phyloP scores from a whole-genome alignment of 495 filamentous ascomycete genomes.

The Lophium mytilinum region DNA sequence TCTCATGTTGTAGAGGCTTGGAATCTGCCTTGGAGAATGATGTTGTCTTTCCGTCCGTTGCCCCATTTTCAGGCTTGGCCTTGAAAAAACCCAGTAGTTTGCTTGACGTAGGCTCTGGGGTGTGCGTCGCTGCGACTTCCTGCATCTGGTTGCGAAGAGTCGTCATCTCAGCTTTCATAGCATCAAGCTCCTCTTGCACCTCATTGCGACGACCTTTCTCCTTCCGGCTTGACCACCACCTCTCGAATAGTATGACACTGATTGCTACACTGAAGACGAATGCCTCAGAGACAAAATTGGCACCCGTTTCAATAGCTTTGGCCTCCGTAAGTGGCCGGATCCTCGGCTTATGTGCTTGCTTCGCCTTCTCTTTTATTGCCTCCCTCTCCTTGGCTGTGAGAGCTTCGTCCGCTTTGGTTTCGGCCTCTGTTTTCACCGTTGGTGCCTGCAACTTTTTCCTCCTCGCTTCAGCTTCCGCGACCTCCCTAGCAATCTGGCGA shows the following conservation, averaged over 20 bases:
- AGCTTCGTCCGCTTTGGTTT: conserved; percentile 46
- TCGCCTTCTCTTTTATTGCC: conserved; percentile 34
- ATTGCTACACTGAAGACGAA: conserved; percentile 83
- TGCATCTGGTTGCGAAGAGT: conserved; percentile 17
- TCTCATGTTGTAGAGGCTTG: no score
- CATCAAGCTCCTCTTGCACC: conserved; percentile 55
- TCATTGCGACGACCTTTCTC: conserved; percentile 68
- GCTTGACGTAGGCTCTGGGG: not conserved
- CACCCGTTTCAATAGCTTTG: conserved; percentile 92
- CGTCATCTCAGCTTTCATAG: conserved; percentile 39
- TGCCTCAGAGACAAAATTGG: conserved; percentile 84
- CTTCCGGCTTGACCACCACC: conserved; percentile 64
- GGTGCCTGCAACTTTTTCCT: conserved; percentile 58
- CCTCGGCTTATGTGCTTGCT: conserved; percentile 35
- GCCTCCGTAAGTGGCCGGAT: conserved; percentile 78
- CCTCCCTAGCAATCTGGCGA: conserved; percentile 40
- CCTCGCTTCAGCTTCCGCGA: conserved; percentile 41
- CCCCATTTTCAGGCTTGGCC: not conserved
- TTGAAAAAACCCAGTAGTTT: conserved; percentile 11
- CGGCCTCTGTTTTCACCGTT: conserved; percentile 72
- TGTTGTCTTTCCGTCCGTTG: no score
- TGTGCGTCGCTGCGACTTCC: conserved; percentile 8
- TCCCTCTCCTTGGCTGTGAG: conserved; percentile 39
- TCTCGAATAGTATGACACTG: conserved; percentile 74
- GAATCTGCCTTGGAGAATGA: no score